Conservation (phyloP, 208 protist species). For the Tetramitus jugosus region DNA sequence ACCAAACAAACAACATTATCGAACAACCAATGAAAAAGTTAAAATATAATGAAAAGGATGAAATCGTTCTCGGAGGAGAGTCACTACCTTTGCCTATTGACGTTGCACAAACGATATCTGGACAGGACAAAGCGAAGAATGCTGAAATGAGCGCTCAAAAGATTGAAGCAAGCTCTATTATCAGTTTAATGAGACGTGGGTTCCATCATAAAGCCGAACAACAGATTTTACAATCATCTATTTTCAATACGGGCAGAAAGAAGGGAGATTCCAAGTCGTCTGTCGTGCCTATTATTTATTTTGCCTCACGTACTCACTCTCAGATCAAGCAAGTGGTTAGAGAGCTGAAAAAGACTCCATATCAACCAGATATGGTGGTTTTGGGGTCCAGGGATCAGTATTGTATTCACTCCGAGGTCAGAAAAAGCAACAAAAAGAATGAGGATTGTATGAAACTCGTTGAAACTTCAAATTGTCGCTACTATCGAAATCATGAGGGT, state of each 20-base stretch:
- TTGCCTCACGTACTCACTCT: constrained; percentile 12
- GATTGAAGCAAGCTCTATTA: background rate
- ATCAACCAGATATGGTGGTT: constrained; percentile 20
- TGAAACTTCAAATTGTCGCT: background rate
- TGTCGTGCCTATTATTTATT: constrained; percentile 25
- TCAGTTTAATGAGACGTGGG: background rate
- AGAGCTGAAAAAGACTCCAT: constrained; percentile 23
- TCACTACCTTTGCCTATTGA: too few species aligned
- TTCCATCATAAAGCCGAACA: background rate
- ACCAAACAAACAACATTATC: background rate
- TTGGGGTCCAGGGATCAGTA: constrained; percentile 16
- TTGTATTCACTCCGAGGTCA: constrained; percentile 13
- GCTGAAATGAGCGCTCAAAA: background rate
- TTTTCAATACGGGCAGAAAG: background rate
- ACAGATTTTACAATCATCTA: background rate
- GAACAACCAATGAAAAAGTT: too few species aligned
- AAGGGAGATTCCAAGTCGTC: too few species aligned
- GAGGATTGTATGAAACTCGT: background rate
- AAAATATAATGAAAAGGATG: too few species aligned
- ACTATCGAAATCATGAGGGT: constrained; percentile 20
- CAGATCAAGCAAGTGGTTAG: constrained; percentile 27
- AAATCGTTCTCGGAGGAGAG: too few species aligned
- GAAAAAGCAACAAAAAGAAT: background rate
- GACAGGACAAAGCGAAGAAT: background rate
- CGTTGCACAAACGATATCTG: too few species aligned